Conservation (phyloP, 208 protist species). For the Ichthyophonus hoferi region DNA sequence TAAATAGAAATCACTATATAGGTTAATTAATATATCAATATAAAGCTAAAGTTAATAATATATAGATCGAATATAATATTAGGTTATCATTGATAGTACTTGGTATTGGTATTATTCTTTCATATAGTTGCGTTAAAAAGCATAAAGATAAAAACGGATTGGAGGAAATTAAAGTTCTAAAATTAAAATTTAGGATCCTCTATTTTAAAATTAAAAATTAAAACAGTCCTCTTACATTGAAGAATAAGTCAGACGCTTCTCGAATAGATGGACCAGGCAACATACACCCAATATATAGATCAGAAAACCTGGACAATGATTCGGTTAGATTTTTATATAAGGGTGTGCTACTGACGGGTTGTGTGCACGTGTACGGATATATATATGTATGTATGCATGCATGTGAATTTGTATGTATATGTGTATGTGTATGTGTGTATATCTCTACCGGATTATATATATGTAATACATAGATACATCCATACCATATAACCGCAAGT, state of each 20-base stretch:
- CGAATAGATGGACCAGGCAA: neutral
- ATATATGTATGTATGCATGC: neutral
- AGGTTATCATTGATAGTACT: neutral
- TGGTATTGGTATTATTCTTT: neutral
- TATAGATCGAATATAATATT: neutral
- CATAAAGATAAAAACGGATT: neutral
- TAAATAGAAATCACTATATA: too few species aligned
- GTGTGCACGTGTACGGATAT: neutral
- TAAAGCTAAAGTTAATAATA: neutral
- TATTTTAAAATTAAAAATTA: too few species aligned
- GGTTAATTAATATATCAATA: too few species aligned
- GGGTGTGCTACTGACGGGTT: neutral
- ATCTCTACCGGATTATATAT: neutral
- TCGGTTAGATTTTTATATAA: neutral
- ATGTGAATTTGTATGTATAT: slow-evolving; percentile 2
- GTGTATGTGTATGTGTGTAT: slow-evolving; percentile 33
- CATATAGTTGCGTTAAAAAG: neutral
- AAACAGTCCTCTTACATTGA: neutral
- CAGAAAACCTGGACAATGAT: neutral
- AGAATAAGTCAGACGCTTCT: neutral
- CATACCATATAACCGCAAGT: neutral
- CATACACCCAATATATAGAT: neutral
- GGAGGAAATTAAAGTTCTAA: neutral
- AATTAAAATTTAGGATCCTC: neutral
- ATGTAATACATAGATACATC: neutral